A percentile compares a stretch with the other conserved stretches of the same genome.
Conservation (phyloP, 2,329 filamentous ascomycete species). For the Aureobasidium sp. region DNA sequence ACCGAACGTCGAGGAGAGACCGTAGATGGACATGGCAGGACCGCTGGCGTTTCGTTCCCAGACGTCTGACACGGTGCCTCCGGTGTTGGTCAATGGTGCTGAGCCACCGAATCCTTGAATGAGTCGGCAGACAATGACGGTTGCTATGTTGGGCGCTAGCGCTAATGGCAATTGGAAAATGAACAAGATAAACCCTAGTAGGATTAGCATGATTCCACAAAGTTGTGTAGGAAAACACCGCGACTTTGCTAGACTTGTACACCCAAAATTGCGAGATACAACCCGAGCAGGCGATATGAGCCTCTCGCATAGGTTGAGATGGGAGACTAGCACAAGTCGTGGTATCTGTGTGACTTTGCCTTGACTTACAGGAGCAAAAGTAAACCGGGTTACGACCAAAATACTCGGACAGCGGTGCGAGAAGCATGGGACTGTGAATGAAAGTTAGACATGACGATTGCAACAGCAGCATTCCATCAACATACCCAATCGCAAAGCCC, state of each 20-base stretch:
- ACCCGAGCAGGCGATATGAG: too few species aligned
- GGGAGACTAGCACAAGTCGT: too few species aligned
- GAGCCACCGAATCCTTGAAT: slow-evolving; percentile 27
- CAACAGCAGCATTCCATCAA: background rate
- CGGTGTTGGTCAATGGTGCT: slow-evolving; percentile 31
- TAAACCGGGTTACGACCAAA: slow-evolving; percentile 33
- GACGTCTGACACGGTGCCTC: slow-evolving; percentile 28
- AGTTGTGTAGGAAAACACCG: too few species aligned
- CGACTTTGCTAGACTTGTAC: too few species aligned
- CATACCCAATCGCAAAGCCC: slow-evolving; percentile 23
- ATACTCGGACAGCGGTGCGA: slow-evolving; percentile 31
- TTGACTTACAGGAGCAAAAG: slow-evolving; percentile 19
- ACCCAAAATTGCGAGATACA: too few species aligned
- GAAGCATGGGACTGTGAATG: slow-evolving; percentile 21
- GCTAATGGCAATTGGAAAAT: slow-evolving; percentile 25
- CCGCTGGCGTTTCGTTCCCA: slow-evolving; percentile 30
- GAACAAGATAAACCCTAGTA: slow-evolving; percentile 24
- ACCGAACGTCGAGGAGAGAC: slow-evolving; percentile 31
- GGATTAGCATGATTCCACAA: too few species aligned
- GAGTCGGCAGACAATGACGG: slow-evolving; percentile 27
- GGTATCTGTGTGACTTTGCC: too few species aligned
- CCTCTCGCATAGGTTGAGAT: too few species aligned
- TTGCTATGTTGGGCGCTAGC: slow-evolving; percentile 14
- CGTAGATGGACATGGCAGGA: slow-evolving; percentile 31
- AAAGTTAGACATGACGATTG: background rate